Percentiles rank a stretch among this genome's conserved stretches.
phyloP scores from a whole-genome alignment of 805 yeast genomes.

The Candida pseudoglaebosa region DNA sequence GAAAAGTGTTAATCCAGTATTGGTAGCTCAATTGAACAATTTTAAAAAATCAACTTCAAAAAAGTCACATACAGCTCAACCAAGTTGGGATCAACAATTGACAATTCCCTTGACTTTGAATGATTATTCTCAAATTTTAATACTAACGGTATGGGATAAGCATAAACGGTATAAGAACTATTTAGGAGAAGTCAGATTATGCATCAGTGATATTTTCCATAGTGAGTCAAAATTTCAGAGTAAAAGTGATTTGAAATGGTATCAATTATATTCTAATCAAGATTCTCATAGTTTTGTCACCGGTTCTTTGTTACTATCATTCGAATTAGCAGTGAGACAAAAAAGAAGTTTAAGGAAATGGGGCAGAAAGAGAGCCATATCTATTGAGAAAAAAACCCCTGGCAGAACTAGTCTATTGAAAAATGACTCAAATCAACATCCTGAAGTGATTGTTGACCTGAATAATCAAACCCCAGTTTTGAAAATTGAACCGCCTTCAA shows the following conservation, averaged over 20 bases:
- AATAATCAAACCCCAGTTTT: background rate
- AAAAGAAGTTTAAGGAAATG: conserved; percentile 8
- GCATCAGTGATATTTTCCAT: conserved; percentile 25
- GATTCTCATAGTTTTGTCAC: conserved; percentile 42
- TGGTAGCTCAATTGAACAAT: conserved; percentile 31
- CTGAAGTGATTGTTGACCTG: background rate
- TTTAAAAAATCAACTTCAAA: conserved; percentile 25
- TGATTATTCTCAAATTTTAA: conserved; percentile 27
- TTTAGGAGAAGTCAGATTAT: conserved; percentile 37
- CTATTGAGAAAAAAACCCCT: background rate
- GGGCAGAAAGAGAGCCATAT: conserved; percentile 2
- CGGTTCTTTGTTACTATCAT: conserved; percentile 43
- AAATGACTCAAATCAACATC: background rate
- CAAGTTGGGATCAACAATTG: conserved; percentile 37
- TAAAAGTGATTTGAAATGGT: conserved; percentile 39
- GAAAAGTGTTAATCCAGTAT: conserved; percentile 32
- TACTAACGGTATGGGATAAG: conserved; percentile 38
- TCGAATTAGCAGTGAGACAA: conserved; percentile 30
- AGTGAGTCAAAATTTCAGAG: conserved; percentile 10
- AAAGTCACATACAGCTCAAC: conserved; percentile 31
- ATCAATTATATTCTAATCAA: conserved; percentile 38
- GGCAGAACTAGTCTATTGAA: background rate
- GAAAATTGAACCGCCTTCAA: background rate
- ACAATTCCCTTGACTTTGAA: conserved; percentile 25
- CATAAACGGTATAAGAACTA: conserved; percentile 33